Base-by-base conservation (phyloP, 2,329 filamentous ascomycete species). In the Teratosphaeria epicoccoides region DNA sequence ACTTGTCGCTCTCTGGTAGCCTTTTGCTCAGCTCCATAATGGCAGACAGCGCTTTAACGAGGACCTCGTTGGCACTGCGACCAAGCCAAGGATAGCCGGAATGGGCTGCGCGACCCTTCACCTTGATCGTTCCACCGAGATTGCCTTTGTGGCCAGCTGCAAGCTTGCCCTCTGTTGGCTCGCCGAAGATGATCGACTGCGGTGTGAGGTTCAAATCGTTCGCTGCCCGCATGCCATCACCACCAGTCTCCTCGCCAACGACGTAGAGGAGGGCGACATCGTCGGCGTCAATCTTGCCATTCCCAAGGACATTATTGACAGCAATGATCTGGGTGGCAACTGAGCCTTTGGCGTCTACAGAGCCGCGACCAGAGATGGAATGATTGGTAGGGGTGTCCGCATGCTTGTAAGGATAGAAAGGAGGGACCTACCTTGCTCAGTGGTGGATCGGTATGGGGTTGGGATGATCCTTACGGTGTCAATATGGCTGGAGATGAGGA, bases 71-170 rank as follows among this genome's bases (percentile, higher is more conserved):
- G 6, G 93, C 93, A 57, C 83, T 91, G 62, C 84, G 81, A 3
- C 90, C 91, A 6, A 95, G 76, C 83, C 87, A 90, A 0, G 93
- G 91, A 66, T 98, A 97, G 2, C 91, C 91, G 7, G 85, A 90
- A 71, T 98, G 93, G 1, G 87, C 88, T 0, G 84, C 87, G 55
- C 83, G 84, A 25, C 91, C 91, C 26, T 76, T 78, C 0, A 86
- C 86, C 12, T 73, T 73, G 53, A 97, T 63, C 2, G 76, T 72
- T 63, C 89, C 84, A 44, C 78, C 77, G 3, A 89, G 67, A 52
- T 83, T 85, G 40, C 93, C 91, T 73, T 98, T 97, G 76, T 97
- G 91, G 2, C 91, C 93, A 51, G 87, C 84, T 0, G 88, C 89
- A 20, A 97, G 83, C 68, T 86, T 88, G 59, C 84, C 80, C 63